phyloP scores from a whole-genome alignment of 2,329 filamentous ascomycete genomes.

The Huntiella moniliformis region DNA sequence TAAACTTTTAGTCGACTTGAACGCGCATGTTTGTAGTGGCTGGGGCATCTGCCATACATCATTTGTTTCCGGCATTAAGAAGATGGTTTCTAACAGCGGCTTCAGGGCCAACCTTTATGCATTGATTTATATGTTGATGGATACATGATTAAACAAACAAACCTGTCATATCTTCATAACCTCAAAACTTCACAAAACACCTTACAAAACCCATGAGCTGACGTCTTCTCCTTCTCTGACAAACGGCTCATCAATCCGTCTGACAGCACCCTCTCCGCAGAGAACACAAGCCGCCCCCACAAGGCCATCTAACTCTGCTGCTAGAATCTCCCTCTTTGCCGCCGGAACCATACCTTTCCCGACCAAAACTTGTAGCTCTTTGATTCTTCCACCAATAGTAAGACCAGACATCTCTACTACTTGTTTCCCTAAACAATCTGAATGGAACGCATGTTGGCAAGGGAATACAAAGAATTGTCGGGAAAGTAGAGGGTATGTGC shows the following conservation, averaged over 20 bases:
- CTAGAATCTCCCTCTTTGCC: conserved; percentile 58
- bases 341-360: conserved; percentile 55
- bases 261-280: conserved; percentile 88
- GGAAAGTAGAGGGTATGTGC: conserved; percentile 66
- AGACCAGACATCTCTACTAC: conserved; percentile 67
- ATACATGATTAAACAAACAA: background rate
- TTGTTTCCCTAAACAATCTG: conserved; percentile 73
- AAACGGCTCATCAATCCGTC: conserved; percentile 85
- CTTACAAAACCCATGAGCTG: conserved; percentile 60
- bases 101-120: background rate
- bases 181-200: background rate
- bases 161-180: background rate
- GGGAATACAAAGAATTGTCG: conserved; percentile 96
- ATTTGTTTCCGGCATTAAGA: too few species aligned
- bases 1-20: too few species aligned
- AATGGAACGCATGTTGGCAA: conserved; percentile 95
- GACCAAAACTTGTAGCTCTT: conserved; percentile 69
- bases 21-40: too few species aligned
- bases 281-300: conserved; percentile 83
- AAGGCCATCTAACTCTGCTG: conserved; percentile 77
- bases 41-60: too few species aligned
- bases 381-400: conserved; percentile 59
- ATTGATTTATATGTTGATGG: background rate
- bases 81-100: too few species aligned
- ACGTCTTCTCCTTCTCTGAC: conserved; percentile 52